phyloP scores from a whole-genome alignment of 208 protist species.

The Phytomonas serpens region DNA sequence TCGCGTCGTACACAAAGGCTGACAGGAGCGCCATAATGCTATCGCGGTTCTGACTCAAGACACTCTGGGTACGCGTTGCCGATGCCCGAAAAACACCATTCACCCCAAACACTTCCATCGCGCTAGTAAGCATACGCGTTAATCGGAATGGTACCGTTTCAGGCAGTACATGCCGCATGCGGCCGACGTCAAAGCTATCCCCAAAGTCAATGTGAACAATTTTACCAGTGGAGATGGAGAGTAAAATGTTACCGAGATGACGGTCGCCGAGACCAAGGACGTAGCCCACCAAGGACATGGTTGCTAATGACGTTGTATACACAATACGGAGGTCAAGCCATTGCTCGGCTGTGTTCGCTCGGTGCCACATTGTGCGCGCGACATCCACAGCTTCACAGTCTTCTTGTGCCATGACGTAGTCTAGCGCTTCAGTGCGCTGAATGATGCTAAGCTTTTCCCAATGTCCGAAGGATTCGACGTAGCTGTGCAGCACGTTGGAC shows the following conservation, averaged over 20 bases:
- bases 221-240: conserved; percentile 96
- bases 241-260: conserved; percentile 99
- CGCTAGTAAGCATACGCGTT: conserved; percentile 98
- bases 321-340: conserved; percentile 98
- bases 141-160: conserved; percentile 99
- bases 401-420: conserved; percentile 97
- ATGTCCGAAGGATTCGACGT: conserved; percentile 86
- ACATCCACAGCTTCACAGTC: conserved; percentile 84
- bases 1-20: conserved; percentile 99
- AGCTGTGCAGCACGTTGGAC: conserved; percentile 59
- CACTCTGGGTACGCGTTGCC: conserved; percentile 94
- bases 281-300: conserved; percentile 99
- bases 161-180: conserved; percentile 97
- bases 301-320: conserved; percentile 97
- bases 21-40: conserved; percentile 99
- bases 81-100: conserved; percentile 98
- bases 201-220: conserved; percentile 99
- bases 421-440: conserved; percentile 95
- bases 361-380: conserved; percentile 94
- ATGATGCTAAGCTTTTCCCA: conserved; percentile 88
- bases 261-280: conserved; percentile 98
- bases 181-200: conserved; percentile 99
- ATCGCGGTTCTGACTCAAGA: conserved; percentile 97
- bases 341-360: conserved; percentile 94
- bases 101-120: conserved; percentile 99